These are phyloP conservation scores for Exophiala bonariae DNA, from an alignment of 2,329 filamentous ascomycete species.

Conservation along the genomic window DNA sequence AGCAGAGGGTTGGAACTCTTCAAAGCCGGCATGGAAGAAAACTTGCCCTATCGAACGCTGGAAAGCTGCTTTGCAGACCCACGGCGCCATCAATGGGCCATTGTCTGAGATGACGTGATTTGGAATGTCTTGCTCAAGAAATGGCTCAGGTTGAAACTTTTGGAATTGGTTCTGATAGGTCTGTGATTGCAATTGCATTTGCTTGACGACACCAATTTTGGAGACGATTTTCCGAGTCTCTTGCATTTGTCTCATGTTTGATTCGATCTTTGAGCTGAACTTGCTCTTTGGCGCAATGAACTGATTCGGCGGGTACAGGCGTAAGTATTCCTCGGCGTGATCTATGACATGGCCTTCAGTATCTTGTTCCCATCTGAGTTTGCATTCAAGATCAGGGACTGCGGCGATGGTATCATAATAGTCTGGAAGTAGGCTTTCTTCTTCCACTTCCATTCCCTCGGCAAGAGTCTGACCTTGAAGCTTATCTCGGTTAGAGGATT, in stretches of 20 bases:
- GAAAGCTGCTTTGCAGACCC: slow-evolving; percentile 77
- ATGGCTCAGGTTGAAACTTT: slow-evolving; percentile 89
- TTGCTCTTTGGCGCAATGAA: slow-evolving; percentile 75
- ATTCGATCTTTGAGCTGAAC: slow-evolving; percentile 77
- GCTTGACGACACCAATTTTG: slow-evolving; percentile 96
- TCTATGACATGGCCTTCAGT: slow-evolving; percentile 85
- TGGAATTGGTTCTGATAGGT: slow-evolving; percentile 98
- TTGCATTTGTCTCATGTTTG: slow-evolving; percentile 92
- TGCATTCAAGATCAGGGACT: slow-evolving; percentile 78
- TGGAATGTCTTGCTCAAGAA: slow-evolving; percentile 81
- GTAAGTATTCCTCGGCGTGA: slow-evolving; percentile 80
- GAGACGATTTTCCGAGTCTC: slow-evolving; percentile 94
- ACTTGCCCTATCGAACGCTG: slow-evolving; percentile 92
- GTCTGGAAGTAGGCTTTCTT: slow-evolving; percentile 82
- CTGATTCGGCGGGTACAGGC: slow-evolving; percentile 70
- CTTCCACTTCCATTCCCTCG: slow-evolving; percentile 90
- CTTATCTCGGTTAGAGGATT: slow-evolving; percentile 34
- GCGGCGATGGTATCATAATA: slow-evolving; percentile 89
- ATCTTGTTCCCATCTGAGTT: slow-evolving; percentile 85
- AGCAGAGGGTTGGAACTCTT: slow-evolving; percentile 93
- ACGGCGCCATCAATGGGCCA: slow-evolving; percentile 81
- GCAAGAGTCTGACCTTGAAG: slow-evolving; percentile 73
- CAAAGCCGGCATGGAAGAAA: slow-evolving; percentile 94
- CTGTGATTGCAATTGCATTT: slow-evolving; percentile 98
- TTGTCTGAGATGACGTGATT: slow-evolving; percentile 88